Evolutionary conservation across 2,329 filamentous ascomycete genomes (phyloP).

Genomic region (Tolypocladium sp.): DNA sequence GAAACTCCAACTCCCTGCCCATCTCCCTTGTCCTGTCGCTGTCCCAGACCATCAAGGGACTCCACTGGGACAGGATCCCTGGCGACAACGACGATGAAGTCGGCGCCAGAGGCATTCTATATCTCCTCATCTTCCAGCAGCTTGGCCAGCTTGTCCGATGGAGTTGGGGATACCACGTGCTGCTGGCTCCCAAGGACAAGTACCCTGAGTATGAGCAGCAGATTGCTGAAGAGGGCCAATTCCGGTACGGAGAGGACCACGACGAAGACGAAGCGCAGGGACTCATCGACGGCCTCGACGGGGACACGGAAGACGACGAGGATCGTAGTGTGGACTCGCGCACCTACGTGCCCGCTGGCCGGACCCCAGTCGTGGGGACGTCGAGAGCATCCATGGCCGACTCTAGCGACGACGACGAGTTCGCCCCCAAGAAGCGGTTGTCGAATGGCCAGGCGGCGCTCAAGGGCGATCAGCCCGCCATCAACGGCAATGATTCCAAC

Average conservation of each 20-base stretch:
- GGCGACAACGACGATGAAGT: conserved; percentile 95
- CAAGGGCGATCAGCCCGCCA: conserved; percentile 17
- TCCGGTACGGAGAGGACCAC: conserved; percentile 36
- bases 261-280: conserved; percentile 33
- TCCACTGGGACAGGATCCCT: conserved; percentile 88
- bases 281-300: conserved; percentile 30
- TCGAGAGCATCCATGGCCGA: conserved; percentile 40
- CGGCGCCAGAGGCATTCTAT: conserved; percentile 84
- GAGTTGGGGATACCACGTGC: conserved; percentile 96
- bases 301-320: conserved; percentile 28
- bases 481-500: conserved; percentile 30
- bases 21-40: conserved; percentile 93
- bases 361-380: conserved; percentile 41
- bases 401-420: conserved; percentile 35
- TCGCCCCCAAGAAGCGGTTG: conserved; percentile 19
- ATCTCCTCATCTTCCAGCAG: conserved; percentile 95
- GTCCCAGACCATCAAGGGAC: conserved; percentile 80
- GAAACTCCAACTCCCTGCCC: conserved; percentile 94
- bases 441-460: conserved; percentile 14
- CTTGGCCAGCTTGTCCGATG: conserved; percentile 89
- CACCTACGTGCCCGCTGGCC: conserved; percentile 44
- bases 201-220: conserved; percentile 56
- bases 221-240: conserved; percentile 48
- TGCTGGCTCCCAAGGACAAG: conserved; percentile 75
- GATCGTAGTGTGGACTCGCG: conserved; percentile 32